Evolutionary conservation across 352 stramenopile species (phyloP).

Genomic region (Globisporangium lucens): DNA sequence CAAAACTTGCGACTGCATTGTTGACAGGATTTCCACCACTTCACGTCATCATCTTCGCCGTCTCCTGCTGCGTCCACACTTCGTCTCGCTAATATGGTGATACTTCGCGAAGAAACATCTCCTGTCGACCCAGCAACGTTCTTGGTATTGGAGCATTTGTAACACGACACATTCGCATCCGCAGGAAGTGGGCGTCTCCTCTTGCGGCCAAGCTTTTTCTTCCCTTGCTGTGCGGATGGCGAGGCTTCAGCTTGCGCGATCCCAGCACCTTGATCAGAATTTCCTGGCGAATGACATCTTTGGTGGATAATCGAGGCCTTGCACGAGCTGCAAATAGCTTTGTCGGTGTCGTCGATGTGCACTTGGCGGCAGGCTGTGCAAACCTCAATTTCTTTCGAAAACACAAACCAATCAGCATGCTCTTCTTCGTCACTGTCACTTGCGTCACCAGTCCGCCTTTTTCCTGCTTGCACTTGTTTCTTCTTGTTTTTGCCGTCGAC

Average conservation of each 20-base stretch:
- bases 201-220: conserved; percentile 6
- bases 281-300: conserved; percentile 24
- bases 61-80: background rate
- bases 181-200: conserved; percentile 1
- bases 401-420: conserved; percentile 26
- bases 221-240: background rate
- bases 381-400: conserved; percentile 43
- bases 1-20: conserved; percentile 34
- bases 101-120: background rate
- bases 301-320: conserved; percentile 25
- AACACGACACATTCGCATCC: background rate
- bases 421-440: background rate
- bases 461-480: conserved; percentile 7
- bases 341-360: conserved; percentile 35
- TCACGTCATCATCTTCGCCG: conserved; percentile 1
- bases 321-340: conserved; percentile 32
- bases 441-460: background rate
- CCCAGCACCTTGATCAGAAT: conserved; percentile 10
- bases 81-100: conserved; percentile 7
- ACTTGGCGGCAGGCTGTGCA: conserved; percentile 58
- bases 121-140: background rate
- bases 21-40: conserved; percentile 31
- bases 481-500: conserved; percentile 2
- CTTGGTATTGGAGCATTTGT: background rate
- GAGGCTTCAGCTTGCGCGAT: conserved; percentile 10